Evolutionary conservation across 495 filamentous ascomycete species (phyloP).

Genomic region (Sphaerosporella brunnea): DNA sequence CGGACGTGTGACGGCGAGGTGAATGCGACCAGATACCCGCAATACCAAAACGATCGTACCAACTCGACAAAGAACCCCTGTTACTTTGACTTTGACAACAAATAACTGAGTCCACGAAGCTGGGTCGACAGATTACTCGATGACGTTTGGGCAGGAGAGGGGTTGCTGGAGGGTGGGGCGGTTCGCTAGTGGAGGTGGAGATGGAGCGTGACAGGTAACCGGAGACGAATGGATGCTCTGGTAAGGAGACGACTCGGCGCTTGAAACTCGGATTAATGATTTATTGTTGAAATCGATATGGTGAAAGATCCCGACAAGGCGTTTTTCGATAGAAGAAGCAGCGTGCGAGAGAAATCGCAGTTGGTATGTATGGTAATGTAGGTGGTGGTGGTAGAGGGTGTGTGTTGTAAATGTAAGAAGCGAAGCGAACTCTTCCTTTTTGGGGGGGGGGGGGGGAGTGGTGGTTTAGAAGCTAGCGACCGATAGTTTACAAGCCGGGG

Average conservation of each 20-base stretch:
- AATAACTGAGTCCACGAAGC: constrained; percentile 1
- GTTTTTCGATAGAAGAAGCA: constrained; percentile 1
- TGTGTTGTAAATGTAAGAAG: background rate
- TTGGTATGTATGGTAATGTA: background rate
- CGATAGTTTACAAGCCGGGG: background rate
- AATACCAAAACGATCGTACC: background rate
- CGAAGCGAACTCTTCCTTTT: background rate
- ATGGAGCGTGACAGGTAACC: constrained; percentile 5
- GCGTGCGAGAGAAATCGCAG: background rate
- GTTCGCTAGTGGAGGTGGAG: constrained; percentile 2
- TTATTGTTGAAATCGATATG: constrained; percentile 2
- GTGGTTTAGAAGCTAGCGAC: background rate
- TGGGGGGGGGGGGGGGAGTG: too few relatives aligned
- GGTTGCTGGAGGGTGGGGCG: background rate
- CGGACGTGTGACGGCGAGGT: background rate
- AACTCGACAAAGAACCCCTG: background rate
- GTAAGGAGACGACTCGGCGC: background rate
- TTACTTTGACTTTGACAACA: background rate
- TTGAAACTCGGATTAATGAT: background rate
- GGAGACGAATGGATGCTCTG: constrained; percentile 4
- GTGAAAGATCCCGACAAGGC: constrained; percentile 4
- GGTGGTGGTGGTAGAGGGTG: constrained; percentile 1
- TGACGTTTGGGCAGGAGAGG: constrained; percentile 1
- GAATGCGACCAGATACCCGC: too few relatives aligned
- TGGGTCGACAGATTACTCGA: background rate